Evolutionary conservation across 164 flowering plant species (phyloP), one percentile per base, ranked within the genome.

Genomic region (Akebia trifoliata): DNA sequence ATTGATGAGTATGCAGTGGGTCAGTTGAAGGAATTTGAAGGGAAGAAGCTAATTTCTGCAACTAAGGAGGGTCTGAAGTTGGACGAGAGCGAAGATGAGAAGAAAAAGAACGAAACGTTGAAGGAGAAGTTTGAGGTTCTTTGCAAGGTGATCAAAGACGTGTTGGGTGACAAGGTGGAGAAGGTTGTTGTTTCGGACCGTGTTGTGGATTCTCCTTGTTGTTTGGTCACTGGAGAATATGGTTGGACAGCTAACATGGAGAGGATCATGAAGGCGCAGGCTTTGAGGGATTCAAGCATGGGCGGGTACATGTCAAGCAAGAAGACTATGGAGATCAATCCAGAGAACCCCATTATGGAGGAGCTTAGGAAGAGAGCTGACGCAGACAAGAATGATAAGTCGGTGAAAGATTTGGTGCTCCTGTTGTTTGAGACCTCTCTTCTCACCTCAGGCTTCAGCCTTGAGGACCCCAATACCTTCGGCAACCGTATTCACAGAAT

Each of bases 231-330:
- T 30, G 54, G 54, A n/a, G 54, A 50, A 38, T 50, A 50, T 31
- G 54, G 54, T 3, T 50, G 54, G 54, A 50, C 54, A 1, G 54
- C 54, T 32, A 50, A 50, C 38, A 50, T 50, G 54, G 54, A 50
- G 26, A 50, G 54, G 26, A 50, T 50, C n/a, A 50, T 50, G 54
- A 50, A 50, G 54, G 54, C 54, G 0, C 54, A 50, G 18, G 54
- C 54, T n/a, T 50, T 50, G 54, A 50, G 54, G 7, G 54, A 50
- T 3, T 50, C 54, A 10, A 30, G 37, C 38, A 50, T 50, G 54
- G 54, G 37, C 2, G 54, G 52, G 3, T 48, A 48, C 29, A 48
- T 48, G 52, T 48, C 52, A 3, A 48, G 52, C 52, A 48, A 48
- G 52, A 48, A 48, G 52, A 48, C 52, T 2, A 48, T 48, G 52